Base-by-base conservation (phyloP, 495 filamentous ascomycete genomes). In the Amorphotheca resinae region DNA sequence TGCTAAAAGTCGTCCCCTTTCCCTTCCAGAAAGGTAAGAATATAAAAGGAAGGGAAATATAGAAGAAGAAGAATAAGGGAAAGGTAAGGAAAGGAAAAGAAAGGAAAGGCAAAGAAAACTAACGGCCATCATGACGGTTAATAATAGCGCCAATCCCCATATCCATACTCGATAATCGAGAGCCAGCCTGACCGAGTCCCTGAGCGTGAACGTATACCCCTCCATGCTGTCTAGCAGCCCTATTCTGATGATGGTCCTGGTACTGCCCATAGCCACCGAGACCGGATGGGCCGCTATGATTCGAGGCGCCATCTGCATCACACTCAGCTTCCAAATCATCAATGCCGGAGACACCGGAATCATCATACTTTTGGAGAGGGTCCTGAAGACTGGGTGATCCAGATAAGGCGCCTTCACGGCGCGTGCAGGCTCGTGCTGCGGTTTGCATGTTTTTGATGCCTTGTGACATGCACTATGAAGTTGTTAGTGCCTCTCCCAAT, bases 371-470 rank as follows among this genome's bases (percentile, higher is more conserved):
- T 5, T 21, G 38, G 34, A 37, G 41, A 36, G 34, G 35, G 22
- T 22, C 22, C 38, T 26, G 4, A 25, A 14, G n/a, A 32, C 8
- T 3, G 11, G 23, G 36, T 23, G 3, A 14, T 15, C 14, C n/a
- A 15, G 45, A 42, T 37, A 53, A 44, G 42, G 72, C 57, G 37
- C 70, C 64, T 57, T 72, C 70, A 35, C 66, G 64, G 42, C 72
- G 65, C 30, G 68, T 61, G 38, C 60, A 63, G 34, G 69, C 61
- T 48, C 70, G 64, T 21, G 70, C 67, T 20, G 67, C 61, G 34
- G 64, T 66, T 50, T 73, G 69, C 48, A 75, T 64, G 55, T 75
- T 75, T 50, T 73, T 74, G 41, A 75, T 63, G 33, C 72, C 72
- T 52, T 70, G 69, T 53, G 67, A 67, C 68, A 75, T 72, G 59